A percentile compares a stretch with the other conserved stretches of the same genome.
Evolutionary conservation across 805 yeast genomes (phyloP).

Genomic region (Cyberlindnera americana): DNA sequence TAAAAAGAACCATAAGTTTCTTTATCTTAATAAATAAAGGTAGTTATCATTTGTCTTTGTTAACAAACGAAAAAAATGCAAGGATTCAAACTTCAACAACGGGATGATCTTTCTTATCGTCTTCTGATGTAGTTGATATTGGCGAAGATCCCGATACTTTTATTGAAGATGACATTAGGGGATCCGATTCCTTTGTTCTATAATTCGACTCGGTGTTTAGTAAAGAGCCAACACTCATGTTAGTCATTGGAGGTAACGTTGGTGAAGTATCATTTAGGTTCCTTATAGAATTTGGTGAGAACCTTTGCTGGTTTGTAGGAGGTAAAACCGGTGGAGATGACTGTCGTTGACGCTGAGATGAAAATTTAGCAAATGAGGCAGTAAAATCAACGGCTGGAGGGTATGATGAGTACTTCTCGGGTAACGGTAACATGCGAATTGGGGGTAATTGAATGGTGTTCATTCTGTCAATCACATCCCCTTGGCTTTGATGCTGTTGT

Average conservation of each 20-base stretch:
- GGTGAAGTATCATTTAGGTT: background rate
- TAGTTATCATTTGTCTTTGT: no score
- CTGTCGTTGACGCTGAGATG: slow-evolving; percentile 3
- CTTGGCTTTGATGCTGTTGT: no score
- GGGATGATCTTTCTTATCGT: slow-evolving; percentile 1
- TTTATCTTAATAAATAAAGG: no score
- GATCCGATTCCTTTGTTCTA: background rate
- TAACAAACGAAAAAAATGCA: no score
- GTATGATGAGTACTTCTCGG: slow-evolving; percentile 10
- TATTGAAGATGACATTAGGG: no score
- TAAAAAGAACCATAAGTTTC: no score
- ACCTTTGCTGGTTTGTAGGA: slow-evolving; percentile 1
- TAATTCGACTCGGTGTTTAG: slow-evolving; percentile 11
- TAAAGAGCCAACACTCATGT: slow-evolving; percentile 21
- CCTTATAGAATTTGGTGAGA: background rate
- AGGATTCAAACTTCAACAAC: background rate
- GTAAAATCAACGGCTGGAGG: slow-evolving; percentile 42
- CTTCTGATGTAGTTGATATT: background rate
- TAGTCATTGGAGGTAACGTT: slow-evolving; percentile 11
- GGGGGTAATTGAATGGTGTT: slow-evolving; percentile 24
- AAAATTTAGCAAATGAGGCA: slow-evolving; percentile 29
- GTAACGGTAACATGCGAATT: slow-evolving; percentile 23
- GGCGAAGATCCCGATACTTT: background rate
- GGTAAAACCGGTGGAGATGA: slow-evolving; percentile 4
- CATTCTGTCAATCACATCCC: no score